Percentiles rank a stretch among this genome's conserved stretches.
Evolutionary conservation across 805 yeast genomes (phyloP).

Genomic region (Hanseniaspora mollemarum): DNA sequence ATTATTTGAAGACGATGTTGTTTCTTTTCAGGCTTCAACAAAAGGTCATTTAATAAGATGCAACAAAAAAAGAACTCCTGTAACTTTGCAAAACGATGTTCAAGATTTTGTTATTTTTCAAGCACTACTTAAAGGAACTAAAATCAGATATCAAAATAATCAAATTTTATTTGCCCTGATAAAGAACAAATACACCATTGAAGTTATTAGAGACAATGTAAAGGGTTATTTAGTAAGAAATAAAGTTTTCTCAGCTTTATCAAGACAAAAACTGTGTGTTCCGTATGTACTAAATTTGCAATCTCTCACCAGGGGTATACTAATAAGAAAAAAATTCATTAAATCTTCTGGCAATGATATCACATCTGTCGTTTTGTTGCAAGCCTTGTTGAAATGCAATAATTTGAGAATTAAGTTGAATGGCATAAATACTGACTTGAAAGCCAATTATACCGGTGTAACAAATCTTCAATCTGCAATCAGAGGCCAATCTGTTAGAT

Average conservation of each 20-base stretch:
- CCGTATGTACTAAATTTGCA: conserved; percentile 26
- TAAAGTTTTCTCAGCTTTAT: conserved; percentile 8
- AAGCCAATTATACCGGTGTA: not conserved
- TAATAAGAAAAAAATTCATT: conserved; percentile 18
- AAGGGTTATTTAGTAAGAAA: conserved; percentile 37
- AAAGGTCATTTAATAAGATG: conserved; percentile 38
- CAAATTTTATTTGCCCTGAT: not conserved
- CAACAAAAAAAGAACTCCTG: not conserved
- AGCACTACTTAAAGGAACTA: conserved; percentile 41
- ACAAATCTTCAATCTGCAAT: conserved; percentile 41
- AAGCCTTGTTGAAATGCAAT: conserved; percentile 36
- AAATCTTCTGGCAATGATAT: conserved; percentile 17
- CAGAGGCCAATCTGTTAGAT: conserved; percentile 36
- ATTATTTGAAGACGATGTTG: conserved; percentile 43
- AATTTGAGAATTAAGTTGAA: conserved; percentile 23
- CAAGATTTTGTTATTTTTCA: conserved; percentile 29
- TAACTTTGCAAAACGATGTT: not conserved
- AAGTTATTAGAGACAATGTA: conserved; percentile 41
- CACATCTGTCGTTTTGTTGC: conserved; percentile 26
- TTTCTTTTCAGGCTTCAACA: conserved; percentile 38
- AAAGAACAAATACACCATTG: conserved; percentile 1
- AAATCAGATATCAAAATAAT: conserved; percentile 22
- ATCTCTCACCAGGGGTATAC: conserved; percentile 29
- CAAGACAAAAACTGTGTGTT: conserved; percentile 1
- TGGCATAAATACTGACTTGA: not conserved